Evolutionary conservation across 257 asterid species (phyloP), one percentile per base, ranked within the genome.

Genomic region (Nicotiana otophora): DNA sequence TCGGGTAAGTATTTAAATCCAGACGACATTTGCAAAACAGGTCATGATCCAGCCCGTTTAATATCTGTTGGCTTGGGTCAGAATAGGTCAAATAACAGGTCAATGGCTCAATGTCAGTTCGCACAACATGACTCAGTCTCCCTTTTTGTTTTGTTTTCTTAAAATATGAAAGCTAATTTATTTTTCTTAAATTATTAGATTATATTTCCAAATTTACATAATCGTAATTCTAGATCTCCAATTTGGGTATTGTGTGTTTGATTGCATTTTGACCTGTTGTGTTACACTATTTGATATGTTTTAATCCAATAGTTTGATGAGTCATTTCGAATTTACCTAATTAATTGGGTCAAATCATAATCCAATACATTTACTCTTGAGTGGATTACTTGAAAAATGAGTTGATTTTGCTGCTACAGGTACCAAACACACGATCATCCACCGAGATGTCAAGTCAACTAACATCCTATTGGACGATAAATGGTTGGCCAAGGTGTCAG

Each of bases 381-480:
- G 8, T 67, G 7, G 8, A 67, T 67, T 34, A 9, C 7, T 16
- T 34, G 0, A 33, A 65, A 26, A 30, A 31, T 30, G 2, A 68
- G 53, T 34, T 34, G 4, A 19, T 67, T 8, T 67, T 34, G 53
- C 1, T 31, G 74, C 5, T 65, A 31, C 17, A 67, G 53, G 76
- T 26, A 81, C 88, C 0, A 88, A 86, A 19, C 82, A 84, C 57
- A 34, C 61, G 39, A 88, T 93, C 58, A 93, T 93, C 65, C 97
- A 91, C 78, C 89, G 97, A 3, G 97, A 92, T 67, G 91, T 92
- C 34, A 91, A 92, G 86, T 90, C 97, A 19, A 90, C 93, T 10
- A 92, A 91, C 30, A 28, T 28, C 30, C 30, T 28, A 28, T 28
- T 28, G 30, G 30, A 28, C 2, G 30, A 28, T 28, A 28, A 28